phyloP scores from a whole-genome alignment of 768 basidiomycete genomes.

The Chiua virens region DNA sequence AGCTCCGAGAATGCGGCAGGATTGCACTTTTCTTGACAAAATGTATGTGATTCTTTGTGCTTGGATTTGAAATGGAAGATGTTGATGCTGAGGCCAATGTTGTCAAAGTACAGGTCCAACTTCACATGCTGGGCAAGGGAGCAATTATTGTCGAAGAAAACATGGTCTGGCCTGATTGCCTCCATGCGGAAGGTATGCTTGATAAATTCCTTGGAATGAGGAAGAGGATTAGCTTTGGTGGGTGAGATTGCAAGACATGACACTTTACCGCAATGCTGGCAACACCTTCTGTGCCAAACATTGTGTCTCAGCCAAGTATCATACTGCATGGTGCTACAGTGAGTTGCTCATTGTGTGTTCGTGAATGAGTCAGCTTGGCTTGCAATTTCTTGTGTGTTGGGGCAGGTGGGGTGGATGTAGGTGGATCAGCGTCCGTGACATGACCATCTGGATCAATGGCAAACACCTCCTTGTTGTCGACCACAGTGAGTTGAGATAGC shows the following conservation, averaged over 20 bases:
- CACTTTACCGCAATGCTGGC: not conserved
- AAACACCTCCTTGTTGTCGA: not conserved
- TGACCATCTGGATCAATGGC: not conserved
- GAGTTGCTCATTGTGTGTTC: slow-evolving; percentile 6
- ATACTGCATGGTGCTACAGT: not conserved
- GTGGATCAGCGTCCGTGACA: not conserved
- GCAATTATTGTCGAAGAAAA: slow-evolving; percentile 13
- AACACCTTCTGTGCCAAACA: slow-evolving; percentile 6
- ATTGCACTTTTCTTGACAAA: slow-evolving; percentile 33
- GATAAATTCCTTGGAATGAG: slow-evolving; percentile 10
- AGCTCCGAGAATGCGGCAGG: slow-evolving; percentile 32
- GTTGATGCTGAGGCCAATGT: slow-evolving; percentile 32
- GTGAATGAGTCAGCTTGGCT: no score
- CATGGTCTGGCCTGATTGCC: not conserved
- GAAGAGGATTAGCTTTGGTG: no score
- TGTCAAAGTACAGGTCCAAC: slow-evolving; percentile 2
- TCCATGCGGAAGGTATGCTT: not conserved
- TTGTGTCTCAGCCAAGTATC: not conserved
- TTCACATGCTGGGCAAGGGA: slow-evolving; percentile 1
- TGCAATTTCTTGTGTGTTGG: no score
- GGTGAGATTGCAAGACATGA: no score
- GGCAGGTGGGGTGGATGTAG: no score
- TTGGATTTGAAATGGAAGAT: slow-evolving; percentile 40
- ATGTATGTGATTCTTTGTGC: slow-evolving; percentile 28
- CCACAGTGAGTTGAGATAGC: no score